A percentile compares a stretch with the other conserved stretches of the same genome.
Conservation (phyloP, 768 basidiomycete species). For the Tricholoma sp. region DNA sequence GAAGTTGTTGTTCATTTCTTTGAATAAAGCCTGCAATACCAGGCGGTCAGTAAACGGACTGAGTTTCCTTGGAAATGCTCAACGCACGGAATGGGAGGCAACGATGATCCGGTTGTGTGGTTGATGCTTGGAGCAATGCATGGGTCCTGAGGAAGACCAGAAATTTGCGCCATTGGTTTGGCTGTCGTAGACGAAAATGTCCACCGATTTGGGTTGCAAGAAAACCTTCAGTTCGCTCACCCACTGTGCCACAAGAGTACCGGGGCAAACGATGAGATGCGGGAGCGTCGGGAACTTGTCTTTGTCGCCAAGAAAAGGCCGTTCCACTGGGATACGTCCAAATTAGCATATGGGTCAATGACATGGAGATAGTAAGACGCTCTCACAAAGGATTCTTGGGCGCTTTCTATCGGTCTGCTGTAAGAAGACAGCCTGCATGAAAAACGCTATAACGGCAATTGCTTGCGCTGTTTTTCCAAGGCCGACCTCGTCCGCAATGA, state of each 20-base stretch:
- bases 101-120: no score
- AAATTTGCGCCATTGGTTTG: constrained; percentile 8
- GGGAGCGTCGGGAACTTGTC: constrained; percentile 3
- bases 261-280: constrained; percentile 18
- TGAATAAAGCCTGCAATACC: constrained; percentile 11
- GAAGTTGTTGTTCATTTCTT: constrained; percentile 8
- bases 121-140: no score
- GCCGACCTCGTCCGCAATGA: no score
- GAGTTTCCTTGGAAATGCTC: background rate
- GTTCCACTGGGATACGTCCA: background rate
- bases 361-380: background rate
- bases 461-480: constrained; percentile 25
- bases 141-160: constrained; percentile 15
- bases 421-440: no score
- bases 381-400: constrained; percentile 5
- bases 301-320: no score
- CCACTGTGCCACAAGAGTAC: constrained; percentile 20
- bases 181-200: constrained; percentile 22
- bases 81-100: no score
- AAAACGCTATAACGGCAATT: constrained; percentile 14
- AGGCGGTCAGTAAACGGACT: background rate
- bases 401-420: background rate
- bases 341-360: background rate
- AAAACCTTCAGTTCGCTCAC: no score
- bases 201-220: constrained; percentile 12